phyloP scores from a whole-genome alignment of 306 rosid genomes.

The Clitoria ternatea region DNA sequence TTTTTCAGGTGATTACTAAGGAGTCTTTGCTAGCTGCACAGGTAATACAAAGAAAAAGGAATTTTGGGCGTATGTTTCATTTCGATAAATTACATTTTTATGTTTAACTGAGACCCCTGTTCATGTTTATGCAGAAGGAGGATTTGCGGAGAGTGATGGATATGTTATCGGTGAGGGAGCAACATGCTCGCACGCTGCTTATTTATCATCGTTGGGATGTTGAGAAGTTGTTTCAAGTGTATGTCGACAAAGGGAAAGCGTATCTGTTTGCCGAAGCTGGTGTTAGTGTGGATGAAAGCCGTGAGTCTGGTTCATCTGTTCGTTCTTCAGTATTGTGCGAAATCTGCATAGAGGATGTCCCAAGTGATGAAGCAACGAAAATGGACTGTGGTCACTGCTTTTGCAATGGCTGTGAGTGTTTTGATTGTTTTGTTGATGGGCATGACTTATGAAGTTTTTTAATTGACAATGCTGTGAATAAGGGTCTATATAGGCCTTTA shows the following conservation, averaged over 20 bases:
- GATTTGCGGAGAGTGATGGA: constrained; percentile 89
- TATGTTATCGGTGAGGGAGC: constrained; percentile 62
- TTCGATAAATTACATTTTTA: background rate
- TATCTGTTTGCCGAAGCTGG: constrained; percentile 70
- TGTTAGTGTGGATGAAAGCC: constrained; percentile 53
- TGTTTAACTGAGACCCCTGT: constrained; percentile 12
- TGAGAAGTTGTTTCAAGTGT: constrained; percentile 60
- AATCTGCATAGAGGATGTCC: constrained; percentile 76
- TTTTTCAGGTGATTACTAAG: constrained; percentile 67
- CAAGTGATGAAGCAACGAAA: constrained; percentile 57
- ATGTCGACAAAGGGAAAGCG: constrained; percentile 61
- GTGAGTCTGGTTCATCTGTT: constrained; percentile 22
- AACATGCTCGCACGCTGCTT: constrained; percentile 85
- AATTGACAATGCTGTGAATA: background rate
- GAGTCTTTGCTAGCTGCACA: constrained; percentile 78
- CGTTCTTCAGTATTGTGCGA: constrained; percentile 48
- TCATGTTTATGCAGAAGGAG: constrained; percentile 52
- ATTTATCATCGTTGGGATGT: constrained; percentile 90
- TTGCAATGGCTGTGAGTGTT: constrained; percentile 79
- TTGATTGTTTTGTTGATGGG: constrained; percentile 3
- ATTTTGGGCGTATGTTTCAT: background rate
- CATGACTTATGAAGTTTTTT: background rate
- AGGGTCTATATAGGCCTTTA: constrained; percentile 7
- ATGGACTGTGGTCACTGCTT: constrained; percentile 95
- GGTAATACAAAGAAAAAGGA: constrained; percentile 38